phyloP scores from a whole-genome alignment of 192 early-diverging fungal genomes.

The Jimgerdemannia flammicorona region DNA sequence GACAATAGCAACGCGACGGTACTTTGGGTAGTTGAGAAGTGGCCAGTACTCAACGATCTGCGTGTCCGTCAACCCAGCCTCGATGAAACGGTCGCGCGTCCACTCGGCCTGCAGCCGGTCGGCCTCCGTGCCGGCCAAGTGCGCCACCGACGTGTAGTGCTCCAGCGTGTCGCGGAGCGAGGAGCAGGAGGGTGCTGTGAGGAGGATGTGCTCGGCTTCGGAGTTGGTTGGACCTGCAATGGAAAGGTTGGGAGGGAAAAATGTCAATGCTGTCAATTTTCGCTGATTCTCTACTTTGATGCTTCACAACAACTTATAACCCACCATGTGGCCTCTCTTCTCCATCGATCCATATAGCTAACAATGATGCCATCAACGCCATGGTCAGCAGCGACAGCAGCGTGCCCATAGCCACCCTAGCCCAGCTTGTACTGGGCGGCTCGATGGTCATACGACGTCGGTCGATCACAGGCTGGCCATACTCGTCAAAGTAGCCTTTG shows the following conservation, averaged over 20 bases:
- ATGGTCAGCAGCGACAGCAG: background rate
- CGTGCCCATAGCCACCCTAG: background rate
- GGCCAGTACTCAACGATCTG: slow-evolving; percentile 57
- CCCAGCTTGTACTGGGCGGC: background rate
- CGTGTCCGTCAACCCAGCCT: slow-evolving; percentile 41
- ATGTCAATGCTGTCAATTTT: no score
- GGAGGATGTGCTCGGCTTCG: slow-evolving; percentile 28
- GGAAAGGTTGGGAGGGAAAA: background rate
- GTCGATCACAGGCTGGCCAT: background rate
- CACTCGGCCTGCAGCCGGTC: slow-evolving; percentile 43
- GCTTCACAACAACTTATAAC: background rate
- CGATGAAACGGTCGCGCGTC: slow-evolving; percentile 42
- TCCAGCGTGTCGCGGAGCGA: slow-evolving; percentile 36
- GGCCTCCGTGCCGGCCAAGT: slow-evolving; percentile 43
- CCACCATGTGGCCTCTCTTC: background rate
- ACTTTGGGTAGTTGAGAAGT: slow-evolving; percentile 45
- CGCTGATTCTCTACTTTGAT: background rate
- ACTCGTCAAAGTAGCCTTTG: background rate
- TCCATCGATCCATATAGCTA: background rate
- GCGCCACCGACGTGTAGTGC: slow-evolving; percentile 50
- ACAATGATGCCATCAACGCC: background rate
- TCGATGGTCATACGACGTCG: background rate
- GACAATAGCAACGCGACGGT: slow-evolving; percentile 43
- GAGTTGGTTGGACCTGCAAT: slow-evolving; percentile 11
- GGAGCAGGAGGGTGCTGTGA: slow-evolving; percentile 34